Evolutionary conservation across 805 yeast species (phyloP).

Genomic region (Priceomyces medius): DNA sequence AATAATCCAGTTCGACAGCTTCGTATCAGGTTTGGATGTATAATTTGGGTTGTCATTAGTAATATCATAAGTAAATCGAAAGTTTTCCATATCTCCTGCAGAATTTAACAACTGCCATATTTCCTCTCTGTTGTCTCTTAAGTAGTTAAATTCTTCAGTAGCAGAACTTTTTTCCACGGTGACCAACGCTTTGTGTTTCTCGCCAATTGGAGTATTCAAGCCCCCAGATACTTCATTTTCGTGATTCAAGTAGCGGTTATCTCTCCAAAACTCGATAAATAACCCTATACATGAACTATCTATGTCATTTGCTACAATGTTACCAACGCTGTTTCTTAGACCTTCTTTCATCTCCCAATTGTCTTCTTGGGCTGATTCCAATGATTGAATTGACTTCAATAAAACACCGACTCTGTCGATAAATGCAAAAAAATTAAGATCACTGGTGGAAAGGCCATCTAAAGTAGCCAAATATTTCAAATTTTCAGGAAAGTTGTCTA

Average conservation of each 20-base stretch:
- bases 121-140: constrained; percentile 16
- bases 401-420: constrained; percentile 30
- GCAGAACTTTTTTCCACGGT: constrained; percentile 16
- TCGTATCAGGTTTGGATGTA: constrained; percentile 6
- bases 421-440: constrained; percentile 30
- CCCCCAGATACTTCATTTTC: constrained; percentile 10
- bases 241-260: constrained; percentile 26
- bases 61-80: constrained; percentile 17
- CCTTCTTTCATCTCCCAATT: constrained; percentile 26
- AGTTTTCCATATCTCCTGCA: constrained; percentile 9
- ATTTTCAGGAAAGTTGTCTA: constrained; percentile 35
- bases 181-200: constrained; percentile 20
- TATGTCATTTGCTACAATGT: constrained; percentile 25
- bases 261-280: constrained; percentile 38
- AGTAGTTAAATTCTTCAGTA: constrained; percentile 18
- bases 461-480: constrained; percentile 35
- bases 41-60: constrained; percentile 8
- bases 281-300: constrained; percentile 27
- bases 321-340: constrained; percentile 25
- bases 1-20: constrained; percentile 22
- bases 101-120: constrained; percentile 22
- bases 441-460: constrained; percentile 31
- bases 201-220: constrained; percentile 12
- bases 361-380: constrained; percentile 20
- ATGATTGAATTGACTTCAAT: constrained; percentile 22